Percentiles rank a stretch among this genome's conserved stretches.
Evolutionary conservation across 805 yeast species (phyloP).

Genomic region (Teunomyces lycoperdinae): DNA sequence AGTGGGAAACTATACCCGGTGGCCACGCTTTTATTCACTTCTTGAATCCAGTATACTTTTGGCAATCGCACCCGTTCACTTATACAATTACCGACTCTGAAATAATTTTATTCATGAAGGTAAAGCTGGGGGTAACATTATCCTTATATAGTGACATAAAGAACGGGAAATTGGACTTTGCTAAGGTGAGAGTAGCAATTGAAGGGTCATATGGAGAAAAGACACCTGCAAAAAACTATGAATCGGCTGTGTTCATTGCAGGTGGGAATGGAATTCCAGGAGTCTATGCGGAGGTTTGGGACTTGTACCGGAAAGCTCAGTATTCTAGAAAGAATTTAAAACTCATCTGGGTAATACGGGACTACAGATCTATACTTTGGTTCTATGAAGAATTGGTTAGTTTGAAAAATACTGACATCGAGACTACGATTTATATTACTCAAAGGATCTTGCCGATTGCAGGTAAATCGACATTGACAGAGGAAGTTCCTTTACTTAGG

Average conservation of each 20-base stretch:
- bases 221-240: conserved; percentile 47
- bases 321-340: conserved; percentile 20
- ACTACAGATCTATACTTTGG: conserved; percentile 49
- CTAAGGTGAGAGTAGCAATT: conserved; percentile 41
- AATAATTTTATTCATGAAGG: conserved; percentile 21
- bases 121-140: conserved; percentile 26
- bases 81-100: conserved; percentile 16
- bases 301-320: conserved; percentile 10
- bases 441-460: not conserved
- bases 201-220: conserved; percentile 63
- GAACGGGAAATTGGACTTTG: conserved; percentile 29
- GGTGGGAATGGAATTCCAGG: conserved; percentile 71
- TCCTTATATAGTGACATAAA: conserved; percentile 31
- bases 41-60: conserved; percentile 22
- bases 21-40: conserved; percentile 27
- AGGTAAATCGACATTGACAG: not conserved
- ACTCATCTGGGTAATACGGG: conserved; percentile 64
- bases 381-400: conserved; percentile 42
- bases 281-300: conserved; percentile 40
- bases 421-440: conserved; percentile 24
- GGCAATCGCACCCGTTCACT: conserved; percentile 34
- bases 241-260: conserved; percentile 49
- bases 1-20: conserved; percentile 24
- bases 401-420: conserved; percentile 25
- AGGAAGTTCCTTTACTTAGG: not conserved